Evolutionary conservation across 352 stramenopile genomes (phyloP), one percentile per base, ranked within the genome.

Genomic region (Globisporangium canariense): DNA sequence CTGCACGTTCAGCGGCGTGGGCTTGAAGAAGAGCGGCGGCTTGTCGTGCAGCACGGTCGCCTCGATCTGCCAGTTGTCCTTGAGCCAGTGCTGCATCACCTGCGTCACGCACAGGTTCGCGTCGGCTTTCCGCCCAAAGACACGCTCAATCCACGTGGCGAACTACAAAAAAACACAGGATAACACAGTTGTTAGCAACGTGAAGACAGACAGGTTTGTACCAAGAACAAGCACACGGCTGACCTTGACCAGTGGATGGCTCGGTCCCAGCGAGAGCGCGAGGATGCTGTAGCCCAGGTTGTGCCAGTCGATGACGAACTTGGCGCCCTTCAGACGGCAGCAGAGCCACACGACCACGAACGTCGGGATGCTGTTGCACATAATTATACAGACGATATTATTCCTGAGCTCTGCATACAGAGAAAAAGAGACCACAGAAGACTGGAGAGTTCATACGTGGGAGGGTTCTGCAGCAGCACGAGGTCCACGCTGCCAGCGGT

Each of bases 281-380:
- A 99, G 88, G 76, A 99, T 98, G 61, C 94, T 99, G 82, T 97
- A 99, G 34, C 97, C 98, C 40, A 99, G 74, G 80, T 99, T 99
- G 77, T 99, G 98, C 98, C 98, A 99, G 74, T 99, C 98, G 68
- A 99, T 96, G 14, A 99, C 83, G 56, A 99, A 95, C 58, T 88
- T 88, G 32, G 96, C 88, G 22, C 87, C 71, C 25, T 97, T 91
- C 30, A 92, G 63, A 6, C 74, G 70, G 36, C 75, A 81, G 32
- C 81, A 86, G 9, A 97, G 34, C 76, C 81, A 97, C 49, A 94
- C 84, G 8, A 98, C 80, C 7, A 97, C 72, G 47, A 99, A 85
- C 22, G 96, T 97, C 18, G 98, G 98, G 62, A 99, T 97, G 22
- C 91, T 96, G 45, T 50, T 20, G 36, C 32, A 36, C 32, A 36